Conservation (phyloP, 805 yeast species). For the Suhomyces canberraensis region DNA sequence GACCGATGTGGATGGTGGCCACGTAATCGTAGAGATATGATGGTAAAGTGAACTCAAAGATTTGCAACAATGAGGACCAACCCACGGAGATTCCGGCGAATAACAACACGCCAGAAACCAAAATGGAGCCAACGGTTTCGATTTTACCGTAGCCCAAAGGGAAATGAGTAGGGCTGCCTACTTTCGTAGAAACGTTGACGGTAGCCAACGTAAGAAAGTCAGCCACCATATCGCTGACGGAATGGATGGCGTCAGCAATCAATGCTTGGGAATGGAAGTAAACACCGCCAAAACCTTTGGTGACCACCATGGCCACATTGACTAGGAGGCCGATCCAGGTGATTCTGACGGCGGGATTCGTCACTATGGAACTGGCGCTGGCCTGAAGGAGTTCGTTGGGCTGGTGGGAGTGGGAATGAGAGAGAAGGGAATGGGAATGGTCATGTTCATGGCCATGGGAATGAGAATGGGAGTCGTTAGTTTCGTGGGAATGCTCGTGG, state of each 20-base stretch:
- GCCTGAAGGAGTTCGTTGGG: conserved; percentile 41
- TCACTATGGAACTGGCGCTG: conserved; percentile 21
- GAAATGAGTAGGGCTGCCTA: conserved; percentile 54
- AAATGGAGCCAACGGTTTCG: conserved; percentile 87
- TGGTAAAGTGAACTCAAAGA: conserved; percentile 67
- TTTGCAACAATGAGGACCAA: conserved; percentile 71
- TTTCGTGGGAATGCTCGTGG: background rate
- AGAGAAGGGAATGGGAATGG: conserved; percentile 17
- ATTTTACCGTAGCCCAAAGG: conserved; percentile 93
- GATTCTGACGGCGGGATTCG: conserved; percentile 85
- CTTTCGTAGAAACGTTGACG: conserved; percentile 66
- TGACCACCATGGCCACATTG: conserved; percentile 80
- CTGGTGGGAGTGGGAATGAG: conserved; percentile 44
- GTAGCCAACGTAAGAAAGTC: conserved; percentile 88
- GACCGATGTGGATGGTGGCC: conserved; percentile 45
- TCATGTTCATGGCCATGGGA: conserved; percentile 10
- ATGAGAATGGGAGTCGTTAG: background rate
- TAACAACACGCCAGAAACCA: conserved; percentile 78
- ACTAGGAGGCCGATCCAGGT: conserved; percentile 88
- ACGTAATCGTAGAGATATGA: conserved; percentile 54
- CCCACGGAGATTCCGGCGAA: conserved; percentile 91
- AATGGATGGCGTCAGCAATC: conserved; percentile 92
- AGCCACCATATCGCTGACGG: conserved; percentile 83
- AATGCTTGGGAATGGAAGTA: conserved; percentile 93
- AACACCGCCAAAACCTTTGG: conserved; percentile 86